Evolutionary conservation across 805 yeast species (phyloP).

Genomic region (Clavispora vitiphila): DNA sequence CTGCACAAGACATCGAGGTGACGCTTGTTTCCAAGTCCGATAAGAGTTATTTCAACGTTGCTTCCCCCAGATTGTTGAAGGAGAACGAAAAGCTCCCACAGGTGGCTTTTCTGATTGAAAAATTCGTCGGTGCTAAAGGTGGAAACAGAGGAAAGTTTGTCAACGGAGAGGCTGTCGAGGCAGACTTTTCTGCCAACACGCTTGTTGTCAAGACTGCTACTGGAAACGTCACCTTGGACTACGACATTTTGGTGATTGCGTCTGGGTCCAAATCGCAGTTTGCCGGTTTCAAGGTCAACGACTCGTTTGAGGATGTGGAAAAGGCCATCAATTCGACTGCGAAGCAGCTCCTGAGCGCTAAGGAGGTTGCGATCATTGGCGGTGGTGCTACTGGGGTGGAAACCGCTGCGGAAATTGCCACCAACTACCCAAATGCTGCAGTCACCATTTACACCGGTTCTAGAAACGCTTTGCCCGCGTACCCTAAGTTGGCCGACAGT

Average conservation of each 20-base stretch:
- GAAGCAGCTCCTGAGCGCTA: conserved; percentile 16
- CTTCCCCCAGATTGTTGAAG: conserved; percentile 29
- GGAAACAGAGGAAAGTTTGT: conserved; percentile 15
- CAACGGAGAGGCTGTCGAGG: conserved; percentile 20
- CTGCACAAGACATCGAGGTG: conserved; percentile 8
- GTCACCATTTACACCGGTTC: conserved; percentile 25
- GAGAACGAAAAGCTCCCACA: conserved; percentile 19
- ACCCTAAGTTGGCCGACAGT: conserved; percentile 1
- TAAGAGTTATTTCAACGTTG: conserved; percentile 20
- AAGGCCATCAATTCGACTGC: conserved; percentile 15
- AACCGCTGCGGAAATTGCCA: conserved; percentile 32
- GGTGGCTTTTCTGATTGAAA: conserved; percentile 15
- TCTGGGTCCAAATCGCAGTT: conserved; percentile 23
- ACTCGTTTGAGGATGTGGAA: conserved; percentile 12
- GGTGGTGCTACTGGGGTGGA: conserved; percentile 40
- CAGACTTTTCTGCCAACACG: conserved; percentile 21
- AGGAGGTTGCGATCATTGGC: conserved; percentile 32
- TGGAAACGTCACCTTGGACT: conserved; percentile 10
- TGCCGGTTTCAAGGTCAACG: conserved; percentile 24
- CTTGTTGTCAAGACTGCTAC: conserved; percentile 11
- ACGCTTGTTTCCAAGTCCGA: conserved; percentile 24
- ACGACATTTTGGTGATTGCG: conserved; percentile 33
- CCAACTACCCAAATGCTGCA: conserved; percentile 9
- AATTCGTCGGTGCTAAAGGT: conserved; percentile 14
- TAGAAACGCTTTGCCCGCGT: conserved; percentile 5